These are phyloP conservation scores for Trapa bicornis DNA, from an alignment of 345 rosid genomes.

Conservation along the genomic window DNA sequence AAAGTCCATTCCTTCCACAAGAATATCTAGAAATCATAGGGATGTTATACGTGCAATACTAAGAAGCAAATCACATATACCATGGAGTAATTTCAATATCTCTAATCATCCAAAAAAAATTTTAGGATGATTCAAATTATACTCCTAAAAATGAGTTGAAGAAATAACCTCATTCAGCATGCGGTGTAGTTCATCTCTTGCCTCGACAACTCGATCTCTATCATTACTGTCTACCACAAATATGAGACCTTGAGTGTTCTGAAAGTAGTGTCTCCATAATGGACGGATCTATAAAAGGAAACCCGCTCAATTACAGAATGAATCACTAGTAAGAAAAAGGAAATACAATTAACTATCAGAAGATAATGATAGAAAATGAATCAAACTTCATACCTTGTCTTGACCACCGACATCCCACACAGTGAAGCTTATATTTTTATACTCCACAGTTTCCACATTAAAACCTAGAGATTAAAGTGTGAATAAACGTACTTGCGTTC, in stretches of 20 bases:
- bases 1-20: neutral
- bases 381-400: conserved; percentile 49
- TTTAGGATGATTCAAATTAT: no score
- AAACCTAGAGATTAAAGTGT: conserved; percentile 29
- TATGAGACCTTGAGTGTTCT: conserved; percentile 74
- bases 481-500: no score
- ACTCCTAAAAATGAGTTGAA: neutral
- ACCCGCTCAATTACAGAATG: neutral
- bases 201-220: conserved; percentile 57
- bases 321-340: neutral
- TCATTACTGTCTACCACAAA: conserved; percentile 86
- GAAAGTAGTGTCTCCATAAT: conserved; percentile 87
- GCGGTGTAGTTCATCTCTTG: conserved; percentile 81
- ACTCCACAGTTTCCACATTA: conserved; percentile 87
- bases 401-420: conserved; percentile 96
- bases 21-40: no score
- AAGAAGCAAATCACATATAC: neutral
- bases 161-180: conserved; percentile 68
- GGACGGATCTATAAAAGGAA: conserved; percentile 50
- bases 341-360: neutral
- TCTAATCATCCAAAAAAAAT: neutral
- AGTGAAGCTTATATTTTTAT: conserved; percentile 86
- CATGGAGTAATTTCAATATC: neutral
- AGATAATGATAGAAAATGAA: neutral
- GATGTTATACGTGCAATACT: neutral